phyloP scores from a whole-genome alignment of 2,329 filamentous ascomycete species.

The Fusarium odoratissimum region DNA sequence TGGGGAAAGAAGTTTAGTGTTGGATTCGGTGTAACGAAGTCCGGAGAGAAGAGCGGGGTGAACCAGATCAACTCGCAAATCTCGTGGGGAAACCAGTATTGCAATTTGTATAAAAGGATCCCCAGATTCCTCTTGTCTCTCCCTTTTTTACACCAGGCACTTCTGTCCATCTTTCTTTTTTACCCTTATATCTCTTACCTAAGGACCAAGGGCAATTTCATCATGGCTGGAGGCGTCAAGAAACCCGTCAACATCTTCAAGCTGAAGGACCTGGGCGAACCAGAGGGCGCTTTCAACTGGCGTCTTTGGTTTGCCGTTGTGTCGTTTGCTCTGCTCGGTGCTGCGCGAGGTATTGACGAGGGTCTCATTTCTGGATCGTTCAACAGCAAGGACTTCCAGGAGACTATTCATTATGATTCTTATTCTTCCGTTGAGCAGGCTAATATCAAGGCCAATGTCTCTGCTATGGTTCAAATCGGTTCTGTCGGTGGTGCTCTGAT shows the following conservation, averaged over 20 bases:
- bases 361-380: slow-evolving; percentile 80
- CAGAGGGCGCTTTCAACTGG: slow-evolving; percentile 80
- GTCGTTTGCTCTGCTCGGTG: slow-evolving; percentile 80
- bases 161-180: background rate
- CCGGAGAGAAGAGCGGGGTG: slow-evolving; percentile 13
- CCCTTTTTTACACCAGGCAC: background rate
- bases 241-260: slow-evolving; percentile 73
- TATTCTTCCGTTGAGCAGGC: slow-evolving; percentile 66
- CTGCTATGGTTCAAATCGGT: slow-evolving; percentile 84
- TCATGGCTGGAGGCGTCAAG: slow-evolving; percentile 64
- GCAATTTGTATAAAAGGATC: slow-evolving; percentile 14
- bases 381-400: slow-evolving; percentile 72
- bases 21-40: slow-evolving; percentile 29
- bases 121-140: background rate
- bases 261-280: slow-evolving; percentile 72
- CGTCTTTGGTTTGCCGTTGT: slow-evolving; percentile 80
- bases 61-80: background rate
- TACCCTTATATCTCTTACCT: background rate
- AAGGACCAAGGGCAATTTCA: background rate
- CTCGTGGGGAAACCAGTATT: slow-evolving; percentile 12
- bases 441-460: slow-evolving; percentile 80
- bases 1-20: background rate
- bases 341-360: slow-evolving; percentile 83
- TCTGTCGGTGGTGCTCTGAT: slow-evolving; percentile 76
- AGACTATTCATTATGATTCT: slow-evolving; percentile 66